Evolutionary conservation across 306 rosid genomes (phyloP).

Genomic region (Casuarina cunninghamiana): DNA sequence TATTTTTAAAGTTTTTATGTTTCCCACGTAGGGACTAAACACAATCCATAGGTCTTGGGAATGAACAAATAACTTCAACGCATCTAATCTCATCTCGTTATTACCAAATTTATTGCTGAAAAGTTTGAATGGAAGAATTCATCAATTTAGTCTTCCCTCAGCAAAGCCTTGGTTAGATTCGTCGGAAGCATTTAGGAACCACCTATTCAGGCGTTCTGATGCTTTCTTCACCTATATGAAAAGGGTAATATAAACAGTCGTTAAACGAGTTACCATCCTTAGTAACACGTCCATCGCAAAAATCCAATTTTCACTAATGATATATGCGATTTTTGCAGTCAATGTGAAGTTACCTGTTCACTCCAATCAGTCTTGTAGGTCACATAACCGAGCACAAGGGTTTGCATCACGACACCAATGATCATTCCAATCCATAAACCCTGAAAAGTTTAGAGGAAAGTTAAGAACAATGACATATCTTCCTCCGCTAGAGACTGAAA

Average conservation of each 20-base stretch:
- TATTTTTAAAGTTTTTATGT: no score
- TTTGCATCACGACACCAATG: not conserved
- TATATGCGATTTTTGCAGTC: not conserved
- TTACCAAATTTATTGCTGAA: no score
- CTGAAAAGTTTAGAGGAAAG: not conserved
- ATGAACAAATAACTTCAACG: no score
- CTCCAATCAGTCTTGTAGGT: not conserved
- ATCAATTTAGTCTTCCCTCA: not conserved
- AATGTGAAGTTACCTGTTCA: slow-evolving; percentile 1
- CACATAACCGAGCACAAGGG: not conserved
- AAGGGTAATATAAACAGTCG: no score
- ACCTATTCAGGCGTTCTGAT: not conserved
- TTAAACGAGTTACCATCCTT: not conserved
- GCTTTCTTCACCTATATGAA: not conserved
- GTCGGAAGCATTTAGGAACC: not conserved
- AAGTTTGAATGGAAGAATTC: not conserved
- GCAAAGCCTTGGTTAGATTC: not conserved
- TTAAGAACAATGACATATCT: not conserved
- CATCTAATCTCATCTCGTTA: no score
- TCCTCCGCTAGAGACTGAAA: not conserved
- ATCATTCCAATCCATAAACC: slow-evolving; percentile 10
- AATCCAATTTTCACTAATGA: not conserved
- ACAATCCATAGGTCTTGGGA: no score
- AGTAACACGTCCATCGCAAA: not conserved
- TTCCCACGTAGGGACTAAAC: no score